A percentile compares a stretch with the other conserved stretches of the same genome.
Evolutionary conservation across 2,329 filamentous ascomycete genomes (phyloP).

Genomic region (Furcasterigmium furcatum): DNA sequence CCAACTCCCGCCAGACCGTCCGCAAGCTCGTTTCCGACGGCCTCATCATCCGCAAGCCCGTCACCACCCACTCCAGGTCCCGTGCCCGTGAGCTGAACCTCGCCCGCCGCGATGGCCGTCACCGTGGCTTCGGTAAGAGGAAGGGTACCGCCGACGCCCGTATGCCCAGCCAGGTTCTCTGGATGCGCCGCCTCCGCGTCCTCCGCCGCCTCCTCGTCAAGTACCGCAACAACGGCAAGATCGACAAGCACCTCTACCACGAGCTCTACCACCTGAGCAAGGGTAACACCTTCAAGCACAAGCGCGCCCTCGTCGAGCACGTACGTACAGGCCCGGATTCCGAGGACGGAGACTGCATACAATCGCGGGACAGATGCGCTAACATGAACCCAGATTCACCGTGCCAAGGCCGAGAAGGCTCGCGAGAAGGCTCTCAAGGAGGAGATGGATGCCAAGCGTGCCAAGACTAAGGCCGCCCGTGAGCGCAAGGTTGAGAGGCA

Average conservation of each 20-base stretch:
- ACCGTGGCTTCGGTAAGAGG: constrained; percentile 99
- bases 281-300: constrained; percentile 99
- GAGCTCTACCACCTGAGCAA: constrained; percentile 99
- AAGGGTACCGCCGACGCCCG: constrained; percentile 99
- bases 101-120: constrained; percentile 90
- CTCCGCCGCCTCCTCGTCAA: constrained; percentile 98
- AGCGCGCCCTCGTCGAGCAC: constrained; percentile 99
- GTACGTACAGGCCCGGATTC: constrained; percentile 67
- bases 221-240: constrained; percentile 99
- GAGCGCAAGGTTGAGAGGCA: constrained; percentile 96
- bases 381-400: constrained; percentile 75
- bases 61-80: constrained; percentile 98
- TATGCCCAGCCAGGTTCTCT: constrained; percentile 98
- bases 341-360: constrained; percentile 5
- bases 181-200: constrained; percentile 99
- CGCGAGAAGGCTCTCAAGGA: constrained; percentile 96
- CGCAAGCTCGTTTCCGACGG: constrained; percentile 99
- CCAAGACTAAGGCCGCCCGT: constrained; percentile 99
- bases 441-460: constrained; percentile 99
- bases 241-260: constrained; percentile 99
- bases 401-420: constrained; percentile 98
- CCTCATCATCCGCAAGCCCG: constrained; percentile 99
- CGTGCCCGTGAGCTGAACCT: constrained; percentile 94
- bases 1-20: constrained; percentile 99
- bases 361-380: constrained; percentile 11